Evolutionary conservation across 164 flowering plant genomes (phyloP).

Genomic region (Nymphaea colorata): DNA sequence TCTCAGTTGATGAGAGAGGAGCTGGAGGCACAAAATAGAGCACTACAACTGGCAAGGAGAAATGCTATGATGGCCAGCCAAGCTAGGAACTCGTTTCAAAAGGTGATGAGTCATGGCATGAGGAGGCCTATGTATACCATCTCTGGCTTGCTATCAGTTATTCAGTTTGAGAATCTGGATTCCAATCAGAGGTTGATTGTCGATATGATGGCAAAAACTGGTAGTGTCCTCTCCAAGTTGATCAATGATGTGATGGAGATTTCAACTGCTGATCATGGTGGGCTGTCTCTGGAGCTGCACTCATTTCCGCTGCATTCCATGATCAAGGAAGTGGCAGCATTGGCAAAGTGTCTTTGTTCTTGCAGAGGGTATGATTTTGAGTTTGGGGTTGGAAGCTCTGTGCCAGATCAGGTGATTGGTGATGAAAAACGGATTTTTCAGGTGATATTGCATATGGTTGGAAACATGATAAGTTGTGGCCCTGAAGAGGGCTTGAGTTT

Average conservation of each 20-base stretch:
- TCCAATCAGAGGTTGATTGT: constrained; percentile 43
- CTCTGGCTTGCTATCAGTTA: constrained; percentile 68
- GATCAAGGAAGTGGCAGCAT: constrained; percentile 71
- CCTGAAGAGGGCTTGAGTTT: constrained; percentile 27
- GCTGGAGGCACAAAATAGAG: constrained; percentile 72
- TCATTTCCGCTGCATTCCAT: constrained; percentile 49
- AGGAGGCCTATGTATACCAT: constrained; percentile 89
- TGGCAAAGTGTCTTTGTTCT: constrained; percentile 65
- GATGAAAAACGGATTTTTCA: constrained; percentile 88
- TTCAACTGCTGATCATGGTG: constrained; percentile 44
- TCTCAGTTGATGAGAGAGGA: constrained; percentile 86
- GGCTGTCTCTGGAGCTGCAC: constrained; percentile 46
- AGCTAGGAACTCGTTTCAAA: constrained; percentile 74
- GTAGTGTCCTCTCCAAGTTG: constrained; percentile 62
- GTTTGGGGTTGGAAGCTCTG: constrained; percentile 40
- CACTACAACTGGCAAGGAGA: constrained; percentile 57
- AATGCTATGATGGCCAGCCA: constrained; percentile 91
- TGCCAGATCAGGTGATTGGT: constrained; percentile 63
- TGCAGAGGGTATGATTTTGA: constrained; percentile 43
- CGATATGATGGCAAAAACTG: constrained; percentile 58
- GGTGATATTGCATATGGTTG: constrained; percentile 86
- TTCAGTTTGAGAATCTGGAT: constrained; percentile 48
- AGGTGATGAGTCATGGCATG: constrained; percentile 84
- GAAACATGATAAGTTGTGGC: constrained; percentile 41
- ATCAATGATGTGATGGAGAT: constrained; percentile 73